Conservation (phyloP, 768 basidiomycete species). For the Psilocybe azurescens region DNA sequence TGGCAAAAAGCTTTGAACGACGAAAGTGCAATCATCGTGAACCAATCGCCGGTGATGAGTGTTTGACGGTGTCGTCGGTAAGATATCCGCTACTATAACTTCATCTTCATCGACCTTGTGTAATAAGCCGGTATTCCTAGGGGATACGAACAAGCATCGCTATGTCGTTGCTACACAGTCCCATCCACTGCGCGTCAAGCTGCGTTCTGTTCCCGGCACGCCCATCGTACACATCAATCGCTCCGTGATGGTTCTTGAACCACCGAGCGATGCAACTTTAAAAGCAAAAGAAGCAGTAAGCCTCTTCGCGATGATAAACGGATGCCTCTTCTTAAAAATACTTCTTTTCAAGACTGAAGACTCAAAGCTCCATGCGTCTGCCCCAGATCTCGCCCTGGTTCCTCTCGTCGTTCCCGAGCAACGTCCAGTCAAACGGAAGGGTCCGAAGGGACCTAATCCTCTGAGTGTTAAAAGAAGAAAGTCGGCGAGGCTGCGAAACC, state of each 20-base stretch:
- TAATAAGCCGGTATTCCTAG: conserved; percentile 37
- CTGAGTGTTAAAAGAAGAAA: conserved; percentile 91
- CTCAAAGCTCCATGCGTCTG: conserved; percentile 55
- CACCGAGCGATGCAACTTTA: conserved; percentile 81
- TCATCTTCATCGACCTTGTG: not conserved
- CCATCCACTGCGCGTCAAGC: conserved; percentile 64
- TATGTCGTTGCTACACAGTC: conserved; percentile 92
- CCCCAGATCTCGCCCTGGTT: conserved; percentile 52
- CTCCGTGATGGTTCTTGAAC: conserved; percentile 92
- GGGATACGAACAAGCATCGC: conserved; percentile 87
- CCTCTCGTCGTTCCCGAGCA: conserved; percentile 39
- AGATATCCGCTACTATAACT: conserved; percentile 25
- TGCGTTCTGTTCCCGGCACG: conserved; percentile 81
- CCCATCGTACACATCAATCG: conserved; percentile 93
- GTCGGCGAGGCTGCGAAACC: conserved; percentile 33
- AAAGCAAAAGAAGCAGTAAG: conserved; percentile 65
- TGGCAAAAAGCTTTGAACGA: conserved; percentile 93
- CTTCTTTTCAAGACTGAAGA: conserved; percentile 60
- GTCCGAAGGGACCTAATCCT: conserved; percentile 90
- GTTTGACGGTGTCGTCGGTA: conserved; percentile 83
- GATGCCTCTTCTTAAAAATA: not conserved
- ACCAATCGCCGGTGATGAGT: conserved; percentile 84
- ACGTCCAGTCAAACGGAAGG: conserved; percentile 62
- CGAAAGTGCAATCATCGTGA: conserved; percentile 95
- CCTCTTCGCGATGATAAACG: conserved; percentile 20